Evolutionary conservation across 305 asterid genomes (phyloP), one percentile per base, ranked within the genome.

Genomic region (Solanum hybrid): DNA sequence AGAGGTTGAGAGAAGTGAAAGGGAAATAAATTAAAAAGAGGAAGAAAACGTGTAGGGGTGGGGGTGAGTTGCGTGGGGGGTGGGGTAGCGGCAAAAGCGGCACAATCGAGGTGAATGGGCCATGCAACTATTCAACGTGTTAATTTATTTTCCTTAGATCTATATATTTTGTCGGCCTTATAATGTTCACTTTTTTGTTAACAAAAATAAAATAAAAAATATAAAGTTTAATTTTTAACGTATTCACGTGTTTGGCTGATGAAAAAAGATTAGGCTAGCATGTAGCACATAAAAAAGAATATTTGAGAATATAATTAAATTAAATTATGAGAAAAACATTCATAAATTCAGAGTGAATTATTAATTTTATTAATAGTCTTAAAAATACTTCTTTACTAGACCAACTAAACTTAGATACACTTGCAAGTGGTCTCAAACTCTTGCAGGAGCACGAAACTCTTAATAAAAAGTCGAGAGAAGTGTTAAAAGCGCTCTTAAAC

Each of bases 51-150:
- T 32, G 77, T 86, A 12, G 32, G 80, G 14, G 17, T 8, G 31
- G 46, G 16, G 2, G 16, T 12, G 37, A 64, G 87, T 27, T 16
- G 27, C 87, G 72, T 78, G 84, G 17, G 29, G 84, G 17, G 7
- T 12, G 26, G 10, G 86, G 87, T 27, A 27, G 37, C 87, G 72
- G 40, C 10, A 16, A 82, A 82, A 82, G 38, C 87, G 87, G 87
- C 10, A 46, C n/a, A 22, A 17, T 46, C 87, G 38, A 82, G 29
- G 87, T 82, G 87, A 27, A 27, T 82, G 87, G 36, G 24, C 87
- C 73, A 82, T 82, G 73, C 72, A 29, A 29, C 72, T 16, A 82
- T 82, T 42, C 36, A 82, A 82, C 87, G 87, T 82, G 72, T 24
- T 46, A 31, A 7, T 46, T 9, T 27, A 9, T 46, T 82, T 79